Evolutionary conservation across 1,139 yeast genomes (phyloP).

Genomic region (Citeromyces hawaiiensis): DNA sequence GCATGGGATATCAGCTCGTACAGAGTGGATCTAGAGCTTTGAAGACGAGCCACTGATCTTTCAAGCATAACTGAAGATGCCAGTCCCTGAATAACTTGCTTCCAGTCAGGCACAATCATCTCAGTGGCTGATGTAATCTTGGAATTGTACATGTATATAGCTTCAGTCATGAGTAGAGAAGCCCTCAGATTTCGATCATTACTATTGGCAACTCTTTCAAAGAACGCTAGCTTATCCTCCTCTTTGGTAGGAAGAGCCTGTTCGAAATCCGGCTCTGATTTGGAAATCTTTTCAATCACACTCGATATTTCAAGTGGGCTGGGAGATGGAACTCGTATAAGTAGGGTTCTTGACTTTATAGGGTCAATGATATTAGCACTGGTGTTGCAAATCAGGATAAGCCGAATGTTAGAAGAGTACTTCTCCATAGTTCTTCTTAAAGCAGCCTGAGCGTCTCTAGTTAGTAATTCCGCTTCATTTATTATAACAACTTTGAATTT

Average conservation of each 20-base stretch:
- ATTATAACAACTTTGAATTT: constrained; percentile 85
- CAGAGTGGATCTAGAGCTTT: constrained; percentile 58
- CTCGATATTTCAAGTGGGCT: constrained; percentile 35
- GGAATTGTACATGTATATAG: constrained; percentile 68
- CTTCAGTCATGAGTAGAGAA: constrained; percentile 70
- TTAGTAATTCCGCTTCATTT: constrained; percentile 86
- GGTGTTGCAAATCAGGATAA: constrained; percentile 76
- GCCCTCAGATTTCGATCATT: constrained; percentile 67
- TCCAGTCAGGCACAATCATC: constrained; percentile 75
- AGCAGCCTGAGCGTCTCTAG: constrained; percentile 97
- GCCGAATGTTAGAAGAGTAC: constrained; percentile 75
- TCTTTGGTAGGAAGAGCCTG: constrained; percentile 26
- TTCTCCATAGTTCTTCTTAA: constrained; percentile 96
- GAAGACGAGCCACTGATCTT: constrained; percentile 58
- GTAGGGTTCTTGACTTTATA: constrained; percentile 80
- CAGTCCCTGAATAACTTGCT: constrained; percentile 51
- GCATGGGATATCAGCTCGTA: constrained; percentile 89
- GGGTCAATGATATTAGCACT: constrained; percentile 91
- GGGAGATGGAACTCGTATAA: constrained; percentile 83
- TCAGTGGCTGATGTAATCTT: constrained; percentile 25
- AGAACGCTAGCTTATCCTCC: constrained; percentile 24
- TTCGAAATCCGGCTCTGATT: constrained; percentile 37
- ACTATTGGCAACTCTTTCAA: constrained; percentile 36
- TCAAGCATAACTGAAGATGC: constrained; percentile 47
- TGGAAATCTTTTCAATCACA: constrained; percentile 42